Percentiles rank a stretch among this genome's conserved stretches.
phyloP scores from a whole-genome alignment of 176 grass and related monocot genomes.

The Lolium perenne region DNA sequence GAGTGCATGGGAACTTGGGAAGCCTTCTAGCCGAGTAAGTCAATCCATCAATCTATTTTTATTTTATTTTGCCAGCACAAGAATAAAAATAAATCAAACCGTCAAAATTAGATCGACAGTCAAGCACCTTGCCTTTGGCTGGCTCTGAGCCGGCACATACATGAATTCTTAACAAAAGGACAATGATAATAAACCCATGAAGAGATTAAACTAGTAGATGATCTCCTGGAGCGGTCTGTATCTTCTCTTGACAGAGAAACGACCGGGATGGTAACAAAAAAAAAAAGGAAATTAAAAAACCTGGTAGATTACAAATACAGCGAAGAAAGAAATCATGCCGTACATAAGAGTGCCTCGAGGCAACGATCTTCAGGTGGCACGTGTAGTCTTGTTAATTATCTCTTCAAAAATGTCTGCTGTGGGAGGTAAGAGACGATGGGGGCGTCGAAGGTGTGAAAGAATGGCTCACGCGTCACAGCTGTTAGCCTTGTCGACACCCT shows the following conservation, averaged over 20 bases:
- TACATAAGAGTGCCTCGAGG: neutral
- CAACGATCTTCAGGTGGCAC: neutral
- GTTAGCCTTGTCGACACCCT: neutral
- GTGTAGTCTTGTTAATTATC: neutral
- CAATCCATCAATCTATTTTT: no score
- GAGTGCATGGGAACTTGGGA: no score
- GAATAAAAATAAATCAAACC: neutral
- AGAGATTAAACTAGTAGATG: neutral
- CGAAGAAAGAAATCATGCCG: neutral
- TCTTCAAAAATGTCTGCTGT: neutral
- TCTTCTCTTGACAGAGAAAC: neutral
- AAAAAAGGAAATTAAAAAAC: neutral
- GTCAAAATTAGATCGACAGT: no score
- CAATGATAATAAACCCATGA: neutral
- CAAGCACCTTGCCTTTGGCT: neutral
- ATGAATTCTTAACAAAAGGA: neutral
- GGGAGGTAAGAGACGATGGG: no score
- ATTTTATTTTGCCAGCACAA: neutral
- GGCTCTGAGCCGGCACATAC: neutral
- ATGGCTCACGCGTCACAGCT: neutral
- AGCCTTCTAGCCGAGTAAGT: no score
- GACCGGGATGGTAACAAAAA: neutral
- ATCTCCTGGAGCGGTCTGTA: neutral
- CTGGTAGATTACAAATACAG: neutral
- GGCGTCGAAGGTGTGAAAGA: neutral